Evolutionary conservation across 1,284 basidiomycete species (phyloP).

Genomic region (Omphalotus olearius): DNA sequence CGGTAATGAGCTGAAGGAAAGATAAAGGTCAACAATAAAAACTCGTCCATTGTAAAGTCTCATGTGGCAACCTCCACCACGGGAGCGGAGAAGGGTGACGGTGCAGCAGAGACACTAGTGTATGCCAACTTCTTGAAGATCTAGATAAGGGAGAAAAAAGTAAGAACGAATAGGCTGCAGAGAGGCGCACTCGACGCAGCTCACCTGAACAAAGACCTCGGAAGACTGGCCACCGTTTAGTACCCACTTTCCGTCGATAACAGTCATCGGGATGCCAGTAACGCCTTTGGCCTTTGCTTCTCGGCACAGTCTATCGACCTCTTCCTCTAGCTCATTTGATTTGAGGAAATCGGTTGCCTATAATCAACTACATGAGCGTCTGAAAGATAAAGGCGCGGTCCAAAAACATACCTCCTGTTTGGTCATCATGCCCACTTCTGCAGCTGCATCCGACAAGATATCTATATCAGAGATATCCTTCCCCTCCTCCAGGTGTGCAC

Average conservation of each 20-base stretch:
- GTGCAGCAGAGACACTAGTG: constrained; percentile 14
- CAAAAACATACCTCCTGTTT: constrained; percentile 51
- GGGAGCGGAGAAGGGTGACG: constrained; percentile 14
- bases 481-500: constrained; percentile 60
- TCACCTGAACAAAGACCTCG: constrained; percentile 69
- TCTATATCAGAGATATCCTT: constrained; percentile 60
- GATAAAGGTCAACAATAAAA: no score
- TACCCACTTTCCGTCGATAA: constrained; percentile 78
- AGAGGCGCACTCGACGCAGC: constrained; percentile 15
- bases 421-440: constrained; percentile 54
- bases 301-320: constrained; percentile 64
- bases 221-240: constrained; percentile 70
- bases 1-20: no score
- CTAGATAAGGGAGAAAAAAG: constrained; percentile 10
- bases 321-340: constrained; percentile 62
- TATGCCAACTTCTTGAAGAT: constrained; percentile 32
- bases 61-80: constrained; percentile 8
- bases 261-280: constrained; percentile 75
- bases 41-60: no score
- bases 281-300: constrained; percentile 69
- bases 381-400: neutral
- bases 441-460: constrained; percentile 61
- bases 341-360: constrained; percentile 59
- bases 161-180: neutral
- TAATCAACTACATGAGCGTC: constrained; percentile 9